Evolutionary conservation across 495 filamentous ascomycete species (phyloP).

Genomic region (Cladorrhinum samala): DNA sequence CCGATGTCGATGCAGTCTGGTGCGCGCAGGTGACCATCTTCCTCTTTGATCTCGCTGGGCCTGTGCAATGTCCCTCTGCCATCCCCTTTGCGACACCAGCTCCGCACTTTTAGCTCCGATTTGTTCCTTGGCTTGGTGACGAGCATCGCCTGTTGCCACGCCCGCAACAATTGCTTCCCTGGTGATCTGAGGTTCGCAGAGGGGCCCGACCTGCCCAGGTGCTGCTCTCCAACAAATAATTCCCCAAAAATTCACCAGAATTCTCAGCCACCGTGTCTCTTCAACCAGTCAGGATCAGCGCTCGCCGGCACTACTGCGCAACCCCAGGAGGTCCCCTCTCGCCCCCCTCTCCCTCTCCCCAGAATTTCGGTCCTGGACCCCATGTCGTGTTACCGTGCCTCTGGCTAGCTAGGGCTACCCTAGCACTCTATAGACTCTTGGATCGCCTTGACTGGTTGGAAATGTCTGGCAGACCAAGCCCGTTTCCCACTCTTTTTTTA

Average conservation of each 20-base stretch:
- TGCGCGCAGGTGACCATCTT: no score
- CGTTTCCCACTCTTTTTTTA: slow-evolving; percentile 3
- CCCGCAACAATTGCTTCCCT: no score
- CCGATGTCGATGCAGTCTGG: not conserved
- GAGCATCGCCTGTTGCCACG: not conserved
- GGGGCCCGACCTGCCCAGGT: not conserved
- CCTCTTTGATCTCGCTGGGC: not conserved
- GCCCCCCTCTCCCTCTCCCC: slow-evolving; percentile 12
- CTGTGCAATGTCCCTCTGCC: slow-evolving; percentile 13
- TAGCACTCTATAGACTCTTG: not conserved
- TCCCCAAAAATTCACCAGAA: not conserved
- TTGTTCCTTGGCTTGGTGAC: not conserved
- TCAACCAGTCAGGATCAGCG: slow-evolving; percentile 9
- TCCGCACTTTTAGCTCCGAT: not conserved
- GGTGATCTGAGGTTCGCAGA: not conserved
- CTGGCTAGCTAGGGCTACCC: slow-evolving; percentile 9
- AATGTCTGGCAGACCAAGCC: not conserved
- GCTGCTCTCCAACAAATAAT: not conserved
- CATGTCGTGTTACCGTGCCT: slow-evolving; percentile 19
- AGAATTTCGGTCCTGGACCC: slow-evolving; percentile 16
- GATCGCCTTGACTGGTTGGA: not conserved
- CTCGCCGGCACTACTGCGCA: slow-evolving; percentile 1
- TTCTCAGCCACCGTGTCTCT: not conserved
- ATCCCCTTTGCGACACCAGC: no score
- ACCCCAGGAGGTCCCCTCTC: slow-evolving; percentile 6